Base-by-base conservation (phyloP, 768 basidiomycete species). In the Hericium erinaceus region DNA sequence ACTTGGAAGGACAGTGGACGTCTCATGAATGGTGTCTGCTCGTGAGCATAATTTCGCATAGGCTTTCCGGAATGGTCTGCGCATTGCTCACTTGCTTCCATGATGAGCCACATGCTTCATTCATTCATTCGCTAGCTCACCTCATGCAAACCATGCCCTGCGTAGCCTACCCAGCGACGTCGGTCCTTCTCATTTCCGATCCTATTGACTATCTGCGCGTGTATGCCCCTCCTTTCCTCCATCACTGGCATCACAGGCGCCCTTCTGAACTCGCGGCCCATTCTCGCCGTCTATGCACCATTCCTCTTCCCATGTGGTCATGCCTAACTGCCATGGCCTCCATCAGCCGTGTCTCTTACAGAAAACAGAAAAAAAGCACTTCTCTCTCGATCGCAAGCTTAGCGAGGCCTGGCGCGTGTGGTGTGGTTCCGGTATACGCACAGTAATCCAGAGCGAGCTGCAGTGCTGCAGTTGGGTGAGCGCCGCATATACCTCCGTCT, bases 401-500 rank as follows among this genome's bases (percentile, higher is more conserved):
- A 81, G 84, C 65, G 72, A 82, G 58, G 76, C 81, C 12, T 89
- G 87, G 87, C 83, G 79, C 60, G 75, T 80, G 57, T 80, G 78
- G 65, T 83, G 83, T 65, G 79, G 80, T 16, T 73, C 78, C 20
- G 62, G 72, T 3, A 83, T 79, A 15, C 76, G 83, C 12, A 71
- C 79, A 10, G 61, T 80, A 49, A 72, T 91, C 38, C 87, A 89
- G 62, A 78, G 85, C 62, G 71, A 80, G 12, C 71, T 84, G 22
- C 69, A 72, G 8, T 89, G 87, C 67, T 89, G 87, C 65, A 87
- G 85, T 0, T 87, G 77, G 71, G 81, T 78, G 65, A 79, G 73
- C 59, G 70, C 84, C 18, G 67, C 80, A 55, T 84, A 89, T 68
- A 80, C 81, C 53, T 81, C 81, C 4, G 74, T 77, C 0, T 75